These are phyloP conservation scores for Pseudocercospora fuligena DNA, from an alignment of 2,329 filamentous ascomycete genomes.

Conservation along the genomic window DNA sequence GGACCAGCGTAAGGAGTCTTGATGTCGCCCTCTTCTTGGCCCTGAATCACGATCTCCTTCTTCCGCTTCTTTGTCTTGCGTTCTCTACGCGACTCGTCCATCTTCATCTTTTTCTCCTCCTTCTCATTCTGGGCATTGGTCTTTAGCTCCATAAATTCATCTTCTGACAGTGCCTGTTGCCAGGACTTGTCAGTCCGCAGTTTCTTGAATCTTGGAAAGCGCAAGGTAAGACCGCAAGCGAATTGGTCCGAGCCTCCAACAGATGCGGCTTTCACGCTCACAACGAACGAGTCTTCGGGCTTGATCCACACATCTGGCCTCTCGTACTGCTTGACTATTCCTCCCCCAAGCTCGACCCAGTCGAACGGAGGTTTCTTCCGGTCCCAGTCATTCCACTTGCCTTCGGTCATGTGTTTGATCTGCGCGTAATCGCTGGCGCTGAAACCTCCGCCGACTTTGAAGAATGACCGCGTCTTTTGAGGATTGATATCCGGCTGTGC, in stretches of 20 bases:
- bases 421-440: conserved; percentile 81
- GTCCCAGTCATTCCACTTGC: conserved; percentile 91
- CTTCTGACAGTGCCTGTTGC: conserved; percentile 76
- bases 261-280: conserved; percentile 87
- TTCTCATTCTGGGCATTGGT: conserved; percentile 70
- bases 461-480: conserved; percentile 90
- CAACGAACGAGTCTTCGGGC: conserved; percentile 81
- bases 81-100: conserved; percentile 69
- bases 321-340: conserved; percentile 71
- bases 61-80: conserved; percentile 62
- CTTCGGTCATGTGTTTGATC: conserved; percentile 81
- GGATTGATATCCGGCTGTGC: conserved; percentile 49
- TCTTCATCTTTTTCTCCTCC: conserved; percentile 74
- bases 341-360: conserved; percentile 81
- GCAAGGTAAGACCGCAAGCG: conserved; percentile 74
- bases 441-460: conserved; percentile 96
- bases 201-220: conserved; percentile 87
- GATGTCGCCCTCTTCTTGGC: conserved; percentile 60
- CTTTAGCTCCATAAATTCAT: conserved; percentile 77
- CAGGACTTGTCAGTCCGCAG: conserved; percentile 83
- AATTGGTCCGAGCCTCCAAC: conserved; percentile 78
- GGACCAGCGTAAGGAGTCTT: conserved; percentile 61
- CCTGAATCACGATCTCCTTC: conserved; percentile 75
- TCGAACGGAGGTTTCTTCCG: conserved; percentile 72
- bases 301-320: conserved; percentile 91